Conservation (phyloP, 495 filamentous ascomycete genomes). For the Penicillium coffeae region DNA sequence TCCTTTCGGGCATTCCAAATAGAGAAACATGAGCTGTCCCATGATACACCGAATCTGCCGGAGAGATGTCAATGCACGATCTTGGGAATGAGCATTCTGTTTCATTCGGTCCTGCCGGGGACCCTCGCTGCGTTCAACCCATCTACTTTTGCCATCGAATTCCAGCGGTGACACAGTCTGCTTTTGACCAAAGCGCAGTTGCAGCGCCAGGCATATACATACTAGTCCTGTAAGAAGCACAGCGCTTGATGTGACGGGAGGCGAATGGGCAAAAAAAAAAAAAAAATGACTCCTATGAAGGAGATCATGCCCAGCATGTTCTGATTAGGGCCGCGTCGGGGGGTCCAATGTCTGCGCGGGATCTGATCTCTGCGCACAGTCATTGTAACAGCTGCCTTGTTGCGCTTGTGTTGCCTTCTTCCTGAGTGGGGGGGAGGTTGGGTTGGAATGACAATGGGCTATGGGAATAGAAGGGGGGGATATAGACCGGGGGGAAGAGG, state of each 20-base stretch:
- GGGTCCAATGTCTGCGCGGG: slow-evolving; percentile 4
- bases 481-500: background rate
- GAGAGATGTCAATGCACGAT: background rate
- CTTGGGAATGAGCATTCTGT: background rate
- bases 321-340: slow-evolving; percentile 21
- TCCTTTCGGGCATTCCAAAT: background rate
- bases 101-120: background rate
- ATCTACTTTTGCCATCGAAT: background rate
- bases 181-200: background rate
- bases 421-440: no score
- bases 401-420: slow-evolving; percentile 8
- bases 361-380: slow-evolving; percentile 10
- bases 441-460: background rate
- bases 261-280: background rate
- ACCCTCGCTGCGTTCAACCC: background rate
- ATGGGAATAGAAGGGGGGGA: background rate
- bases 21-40: background rate
- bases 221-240: background rate
- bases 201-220: background rate
- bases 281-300: background rate
- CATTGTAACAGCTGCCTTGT: slow-evolving; percentile 11
- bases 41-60: background rate
- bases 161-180: background rate
- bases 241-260: background rate
- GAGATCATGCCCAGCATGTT: slow-evolving; percentile 14